phyloP scores from a whole-genome alignment of 495 filamentous ascomycete species.

The Aspergillus bertholletiae region DNA sequence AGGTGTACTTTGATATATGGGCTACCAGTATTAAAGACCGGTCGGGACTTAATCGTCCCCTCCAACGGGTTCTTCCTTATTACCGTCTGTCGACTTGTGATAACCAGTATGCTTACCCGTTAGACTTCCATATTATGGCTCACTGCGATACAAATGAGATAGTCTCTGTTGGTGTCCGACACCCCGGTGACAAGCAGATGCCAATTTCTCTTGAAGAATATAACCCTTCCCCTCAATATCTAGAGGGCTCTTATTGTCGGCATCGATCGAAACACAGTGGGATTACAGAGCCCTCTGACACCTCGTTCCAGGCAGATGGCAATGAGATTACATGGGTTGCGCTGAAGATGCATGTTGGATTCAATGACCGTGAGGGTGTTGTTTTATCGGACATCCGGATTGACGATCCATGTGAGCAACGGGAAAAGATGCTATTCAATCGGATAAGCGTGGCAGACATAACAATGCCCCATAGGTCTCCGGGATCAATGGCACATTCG shows the following conservation, averaged over 20 bases:
- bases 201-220: background rate
- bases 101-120: constrained; percentile 38
- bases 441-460: constrained; percentile 70
- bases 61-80: constrained; percentile 36
- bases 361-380: constrained; percentile 68
- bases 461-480: constrained; percentile 75
- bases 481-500: constrained; percentile 71
- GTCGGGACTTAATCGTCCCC: constrained; percentile 33
- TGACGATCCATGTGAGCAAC: constrained; percentile 55
- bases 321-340: constrained; percentile 36
- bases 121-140: constrained; percentile 33
- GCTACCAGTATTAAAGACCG: constrained; percentile 36
- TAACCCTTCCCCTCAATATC: background rate
- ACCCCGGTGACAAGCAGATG: background rate
- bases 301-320: constrained; percentile 34
- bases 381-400: constrained; percentile 59
- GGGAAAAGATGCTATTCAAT: constrained; percentile 49
- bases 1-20: constrained; percentile 71
- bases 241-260: background rate
- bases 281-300: constrained; percentile 33
- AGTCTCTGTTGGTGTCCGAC: constrained; percentile 58
- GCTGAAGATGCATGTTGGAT: constrained; percentile 56
- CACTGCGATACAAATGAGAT: constrained; percentile 87
- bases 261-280: background rate
- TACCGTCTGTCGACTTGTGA: constrained; percentile 45